Evolutionary conservation across 495 filamentous ascomycete species (phyloP).

Genomic region (Aspergillus incahuasiensis): DNA sequence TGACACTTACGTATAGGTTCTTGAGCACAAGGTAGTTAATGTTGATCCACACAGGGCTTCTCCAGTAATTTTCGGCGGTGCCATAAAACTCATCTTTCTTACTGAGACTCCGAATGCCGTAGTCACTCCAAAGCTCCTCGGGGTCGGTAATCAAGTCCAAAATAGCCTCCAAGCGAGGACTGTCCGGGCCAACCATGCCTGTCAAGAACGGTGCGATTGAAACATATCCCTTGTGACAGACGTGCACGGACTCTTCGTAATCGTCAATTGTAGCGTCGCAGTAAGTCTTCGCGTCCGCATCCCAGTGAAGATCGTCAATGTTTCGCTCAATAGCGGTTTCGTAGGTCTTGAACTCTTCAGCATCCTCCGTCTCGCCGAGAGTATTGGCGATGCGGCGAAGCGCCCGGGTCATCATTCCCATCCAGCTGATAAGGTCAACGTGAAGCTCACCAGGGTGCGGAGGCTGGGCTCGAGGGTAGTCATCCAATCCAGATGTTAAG

Average conservation of each 20-base stretch:
- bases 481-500: slow-evolving; percentile 88
- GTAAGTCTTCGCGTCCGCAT: slow-evolving; percentile 69
- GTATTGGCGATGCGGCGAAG: slow-evolving; percentile 71
- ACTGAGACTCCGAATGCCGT: slow-evolving; percentile 83
- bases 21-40: slow-evolving; percentile 89
- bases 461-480: slow-evolving; percentile 90
- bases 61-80: slow-evolving; percentile 95
- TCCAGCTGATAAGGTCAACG: slow-evolving; percentile 91
- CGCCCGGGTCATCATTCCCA: slow-evolving; percentile 86
- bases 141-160: slow-evolving; percentile 75
- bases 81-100: slow-evolving; percentile 77
- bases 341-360: slow-evolving; percentile 61
- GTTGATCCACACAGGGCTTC: slow-evolving; percentile 93
- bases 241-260: slow-evolving; percentile 81
- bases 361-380: slow-evolving; percentile 71
- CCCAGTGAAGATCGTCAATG: slow-evolving; percentile 93
- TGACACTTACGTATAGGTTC: slow-evolving; percentile 72
- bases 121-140: slow-evolving; percentile 79
- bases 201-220: slow-evolving; percentile 91
- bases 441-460: slow-evolving; percentile 98
- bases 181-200: slow-evolving; percentile 68
- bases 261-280: slow-evolving; percentile 96
- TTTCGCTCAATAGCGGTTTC: slow-evolving; percentile 79
- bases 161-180: slow-evolving; percentile 63
- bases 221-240: slow-evolving; percentile 96